Base-by-base conservation (phyloP, 73 alveolate species). In the Symbiodinium natans region DNA sequence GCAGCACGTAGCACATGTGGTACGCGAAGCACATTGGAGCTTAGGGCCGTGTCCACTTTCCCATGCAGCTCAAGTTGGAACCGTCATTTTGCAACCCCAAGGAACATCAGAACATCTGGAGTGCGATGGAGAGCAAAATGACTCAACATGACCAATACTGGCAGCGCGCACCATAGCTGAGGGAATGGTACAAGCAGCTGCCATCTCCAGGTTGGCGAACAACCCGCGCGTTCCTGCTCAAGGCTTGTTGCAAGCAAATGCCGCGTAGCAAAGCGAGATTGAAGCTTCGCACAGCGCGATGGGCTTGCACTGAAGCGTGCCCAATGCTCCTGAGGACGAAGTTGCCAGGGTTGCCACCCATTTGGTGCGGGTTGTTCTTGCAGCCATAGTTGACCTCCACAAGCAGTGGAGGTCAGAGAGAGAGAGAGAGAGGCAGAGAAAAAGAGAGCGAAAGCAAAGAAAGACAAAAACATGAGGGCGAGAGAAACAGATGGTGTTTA, bases 331-430 rank as follows among this genome's bases (percentile, higher is more conserved):
- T 27, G 39, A 90, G 87, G 27, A 90, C 96, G 39, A 29, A 90
- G 77, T 90, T 90, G 11, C 96, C 96, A 21, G 88, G 88, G 34
- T 84, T 90, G 36, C 96, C 96, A 1, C 96, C 96, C 96, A 90
- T 90, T 42, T 90, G 96, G 41, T 90, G 96, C 2, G 96, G 96
- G 39, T 90, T 90, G 96, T 41, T 90, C 63, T 90, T 90, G 52
- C 96, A 90, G 74, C 96, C 96, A 31, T 90, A 90, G 42, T 90
- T 90, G 48, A 90, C 96, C 96, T 90, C 48, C n/a, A n/a, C n/a
- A n/a, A n/a, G 41, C 8, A 17, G 8, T 8, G 23, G 63, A 8
- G 59, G 5, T 23, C 36, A 25, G 82, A 10, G 82, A 36, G 31
- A 25, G 82, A 6, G 7, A 63, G 33, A 7, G 82, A 10, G 13